Conservation (phyloP, 2,329 filamentous ascomycete species). For the Cladosporium sp. region DNA sequence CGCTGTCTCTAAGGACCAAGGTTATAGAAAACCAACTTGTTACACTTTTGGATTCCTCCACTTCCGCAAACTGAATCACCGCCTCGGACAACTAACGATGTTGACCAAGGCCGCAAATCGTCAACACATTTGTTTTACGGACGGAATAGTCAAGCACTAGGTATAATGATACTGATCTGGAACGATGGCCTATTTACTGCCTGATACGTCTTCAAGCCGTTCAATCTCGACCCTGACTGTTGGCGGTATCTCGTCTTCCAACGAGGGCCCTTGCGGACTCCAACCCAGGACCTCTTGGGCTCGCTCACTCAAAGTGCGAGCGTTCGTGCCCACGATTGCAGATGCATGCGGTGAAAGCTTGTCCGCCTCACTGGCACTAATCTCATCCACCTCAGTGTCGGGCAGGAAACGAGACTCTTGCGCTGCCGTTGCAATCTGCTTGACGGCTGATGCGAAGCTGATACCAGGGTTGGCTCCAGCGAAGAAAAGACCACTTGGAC, state of each 20-base stretch:
- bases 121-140: not conserved
- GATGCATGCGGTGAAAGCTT: constrained; percentile 8
- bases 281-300: not conserved
- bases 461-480: not conserved
- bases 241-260: not conserved
- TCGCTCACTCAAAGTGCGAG: not conserved
- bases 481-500: not conserved
- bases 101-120: not conserved
- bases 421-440: not conserved
- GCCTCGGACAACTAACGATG: not conserved
- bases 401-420: not conserved
- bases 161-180: not conserved
- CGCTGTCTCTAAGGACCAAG: not conserved
- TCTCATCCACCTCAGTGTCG: constrained; percentile 2
- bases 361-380: constrained; percentile 5
- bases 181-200: not conserved
- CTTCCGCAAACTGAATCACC: not conserved
- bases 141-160: not conserved
- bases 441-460: not conserved
- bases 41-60: not conserved
- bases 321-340: constrained; percentile 6
- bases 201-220: not conserved
- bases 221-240: not conserved
- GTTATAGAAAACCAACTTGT: not conserved
- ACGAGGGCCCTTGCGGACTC: not conserved